These are phyloP conservation scores for Excoecaria cochinchinensis DNA, from an alignment of 345 rosid genomes.

Conservation along the genomic window DNA sequence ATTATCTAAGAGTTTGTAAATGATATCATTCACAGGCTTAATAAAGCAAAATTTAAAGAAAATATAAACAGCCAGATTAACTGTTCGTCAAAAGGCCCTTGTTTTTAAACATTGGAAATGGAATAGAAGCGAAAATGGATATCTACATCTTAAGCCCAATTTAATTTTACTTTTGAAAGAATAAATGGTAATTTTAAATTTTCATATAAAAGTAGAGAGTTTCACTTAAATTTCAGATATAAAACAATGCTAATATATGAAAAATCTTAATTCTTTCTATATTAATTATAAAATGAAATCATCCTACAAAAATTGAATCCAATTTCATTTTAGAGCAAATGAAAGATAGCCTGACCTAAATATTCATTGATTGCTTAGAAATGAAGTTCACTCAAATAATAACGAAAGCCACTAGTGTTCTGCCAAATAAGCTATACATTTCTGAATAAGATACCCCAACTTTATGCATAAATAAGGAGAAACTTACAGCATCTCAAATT, in stretches of 20 bases:
- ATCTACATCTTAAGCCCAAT: not conserved
- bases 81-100: not conserved
- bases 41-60: not conserved
- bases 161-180: not conserved
- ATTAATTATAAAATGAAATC: not conserved
- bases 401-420: not conserved
- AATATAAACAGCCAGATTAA: not conserved
- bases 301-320: not conserved
- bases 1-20: not conserved
- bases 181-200: not conserved
- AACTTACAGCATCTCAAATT: not conserved
- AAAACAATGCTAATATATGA: not conserved
- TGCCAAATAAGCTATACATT: constrained; percentile 13
- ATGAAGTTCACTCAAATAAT: constrained; percentile 27
- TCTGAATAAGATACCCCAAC: constrained; percentile 22
- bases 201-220: not conserved
- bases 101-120: too few relatives aligned
- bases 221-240: not conserved
- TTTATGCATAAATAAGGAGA: not conserved
- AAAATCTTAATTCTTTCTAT: not conserved
- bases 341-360: not conserved
- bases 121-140: too few relatives aligned
- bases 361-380: constrained; percentile 26
- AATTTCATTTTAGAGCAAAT: constrained; percentile 2
- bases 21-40: constrained; percentile 6